Evolutionary conservation across 2,329 filamentous ascomycete species (phyloP).

Genomic region (Claviceps pazoutovae): DNA sequence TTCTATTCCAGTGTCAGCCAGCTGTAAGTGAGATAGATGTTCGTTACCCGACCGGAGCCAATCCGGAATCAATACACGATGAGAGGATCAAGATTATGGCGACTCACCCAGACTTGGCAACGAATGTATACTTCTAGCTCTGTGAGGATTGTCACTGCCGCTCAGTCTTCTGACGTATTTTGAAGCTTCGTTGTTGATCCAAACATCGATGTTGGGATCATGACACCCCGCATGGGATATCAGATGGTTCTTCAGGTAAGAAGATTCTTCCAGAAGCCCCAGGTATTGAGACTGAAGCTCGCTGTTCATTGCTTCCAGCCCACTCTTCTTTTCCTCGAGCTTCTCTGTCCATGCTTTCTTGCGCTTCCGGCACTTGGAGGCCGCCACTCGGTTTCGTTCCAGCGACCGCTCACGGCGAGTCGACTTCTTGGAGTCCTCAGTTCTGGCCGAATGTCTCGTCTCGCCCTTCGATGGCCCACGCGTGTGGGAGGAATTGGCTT

Average conservation of each 20-base stretch:
- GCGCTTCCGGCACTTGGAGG: constrained; percentile 61
- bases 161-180: constrained; percentile 25
- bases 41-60: no score
- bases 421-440: background rate
- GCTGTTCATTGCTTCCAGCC: constrained; percentile 29
- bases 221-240: constrained; percentile 39
- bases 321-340: constrained; percentile 31
- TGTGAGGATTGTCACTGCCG: background rate
- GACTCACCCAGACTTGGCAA: constrained; percentile 1
- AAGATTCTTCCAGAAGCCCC: constrained; percentile 29
- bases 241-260: constrained; percentile 33
- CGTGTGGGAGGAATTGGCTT: background rate
- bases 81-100: no score
- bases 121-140: background rate
- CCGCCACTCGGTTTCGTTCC: constrained; percentile 58
- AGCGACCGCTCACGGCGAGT: constrained; percentile 40
- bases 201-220: constrained; percentile 37
- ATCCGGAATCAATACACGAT: no score
- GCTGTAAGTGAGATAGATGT: no score
- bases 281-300: constrained; percentile 30
- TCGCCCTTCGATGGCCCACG: background rate
- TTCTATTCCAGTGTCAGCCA: background rate
- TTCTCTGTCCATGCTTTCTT: constrained; percentile 39
- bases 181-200: constrained; percentile 38
- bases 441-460: background rate